Evolutionary conservation across 2,329 filamentous ascomycete species (phyloP).

Genomic region (Hypomyces perniciosus): DNA sequence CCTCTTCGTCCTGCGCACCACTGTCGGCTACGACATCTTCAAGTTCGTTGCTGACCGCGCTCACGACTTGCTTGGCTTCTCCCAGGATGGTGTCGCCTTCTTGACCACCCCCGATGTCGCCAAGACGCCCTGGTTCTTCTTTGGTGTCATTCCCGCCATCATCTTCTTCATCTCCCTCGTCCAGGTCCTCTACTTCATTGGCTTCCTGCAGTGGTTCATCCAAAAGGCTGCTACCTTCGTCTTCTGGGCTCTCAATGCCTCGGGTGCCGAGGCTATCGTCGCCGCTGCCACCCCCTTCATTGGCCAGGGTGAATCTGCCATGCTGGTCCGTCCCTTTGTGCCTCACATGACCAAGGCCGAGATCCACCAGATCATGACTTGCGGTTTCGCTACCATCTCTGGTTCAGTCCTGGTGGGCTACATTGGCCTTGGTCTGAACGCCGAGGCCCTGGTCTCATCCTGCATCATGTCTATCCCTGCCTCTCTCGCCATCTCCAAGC

Average conservation of each 20-base stretch:
- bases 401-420: slow-evolving; percentile 84
- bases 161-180: slow-evolving; percentile 96
- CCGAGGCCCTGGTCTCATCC: slow-evolving; percentile 79
- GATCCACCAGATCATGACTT: slow-evolving; percentile 88
- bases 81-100: slow-evolving; percentile 66
- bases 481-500: slow-evolving; percentile 80
- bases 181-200: slow-evolving; percentile 75
- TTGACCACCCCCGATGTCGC: slow-evolving; percentile 45
- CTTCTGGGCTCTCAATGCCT: slow-evolving; percentile 83
- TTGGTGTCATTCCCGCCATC: slow-evolving; percentile 78
- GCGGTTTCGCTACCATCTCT: slow-evolving; percentile 87
- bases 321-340: slow-evolving; percentile 85
- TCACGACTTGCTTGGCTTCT: slow-evolving; percentile 68
- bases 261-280: slow-evolving; percentile 88
- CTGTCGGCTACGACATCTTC: slow-evolving; percentile 84
- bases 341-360: slow-evolving; percentile 80
- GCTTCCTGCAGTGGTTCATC: slow-evolving; percentile 83
- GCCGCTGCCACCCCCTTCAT: slow-evolving; percentile 91
- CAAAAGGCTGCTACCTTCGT: slow-evolving; percentile 83
- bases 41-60: slow-evolving; percentile 76
- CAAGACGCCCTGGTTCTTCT: slow-evolving; percentile 60
- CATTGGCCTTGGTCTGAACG: slow-evolving; percentile 74
- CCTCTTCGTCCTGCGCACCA: slow-evolving; percentile 77
- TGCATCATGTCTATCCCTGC: slow-evolving; percentile 96
- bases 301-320: slow-evolving; percentile 87